These are phyloP conservation scores for Cryptosporidium bovis DNA, from an alignment of 169 alveolate species.

Conservation along the genomic window DNA sequence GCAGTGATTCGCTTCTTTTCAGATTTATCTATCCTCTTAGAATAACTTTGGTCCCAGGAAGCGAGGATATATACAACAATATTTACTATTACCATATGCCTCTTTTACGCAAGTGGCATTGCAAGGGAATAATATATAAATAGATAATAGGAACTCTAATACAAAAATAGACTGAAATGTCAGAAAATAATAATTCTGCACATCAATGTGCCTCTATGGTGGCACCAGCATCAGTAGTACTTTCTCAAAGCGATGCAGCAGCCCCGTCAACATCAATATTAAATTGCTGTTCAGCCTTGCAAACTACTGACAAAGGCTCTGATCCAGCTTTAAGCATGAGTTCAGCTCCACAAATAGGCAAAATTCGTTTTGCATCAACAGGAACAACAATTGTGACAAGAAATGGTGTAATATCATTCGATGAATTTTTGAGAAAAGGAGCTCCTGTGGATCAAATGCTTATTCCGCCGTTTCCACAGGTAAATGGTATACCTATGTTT, in stretches of 20 bases:
- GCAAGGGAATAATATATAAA: neutral
- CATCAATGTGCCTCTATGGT: constrained; percentile 65
- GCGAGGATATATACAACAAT: too few species aligned
- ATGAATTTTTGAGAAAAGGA: constrained; percentile 61
- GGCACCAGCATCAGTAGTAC: constrained; percentile 75
- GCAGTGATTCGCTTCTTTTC: too few species aligned
- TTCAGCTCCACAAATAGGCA: constrained; percentile 63
- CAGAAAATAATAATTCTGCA: constrained; percentile 27
- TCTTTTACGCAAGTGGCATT: neutral
- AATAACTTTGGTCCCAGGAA: too few species aligned
- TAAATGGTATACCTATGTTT: constrained; percentile 73
- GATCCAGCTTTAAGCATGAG: constrained; percentile 69
- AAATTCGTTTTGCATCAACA: constrained; percentile 62
- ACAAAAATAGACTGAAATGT: neutral
- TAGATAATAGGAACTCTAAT: neutral
- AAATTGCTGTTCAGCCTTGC: constrained; percentile 64
- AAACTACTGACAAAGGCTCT: constrained; percentile 45
- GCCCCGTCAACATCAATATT: constrained; percentile 73
- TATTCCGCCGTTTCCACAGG: constrained; percentile 73
- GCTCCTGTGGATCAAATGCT: constrained; percentile 73
- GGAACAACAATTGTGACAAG: constrained; percentile 70
- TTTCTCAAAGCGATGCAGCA: constrained; percentile 67
- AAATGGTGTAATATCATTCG: constrained; percentile 62
- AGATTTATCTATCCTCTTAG: too few species aligned
- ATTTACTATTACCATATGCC: too few species aligned